phyloP scores from a whole-genome alignment of 169 alveolate species.

The Cryptosporidium bovis region DNA sequence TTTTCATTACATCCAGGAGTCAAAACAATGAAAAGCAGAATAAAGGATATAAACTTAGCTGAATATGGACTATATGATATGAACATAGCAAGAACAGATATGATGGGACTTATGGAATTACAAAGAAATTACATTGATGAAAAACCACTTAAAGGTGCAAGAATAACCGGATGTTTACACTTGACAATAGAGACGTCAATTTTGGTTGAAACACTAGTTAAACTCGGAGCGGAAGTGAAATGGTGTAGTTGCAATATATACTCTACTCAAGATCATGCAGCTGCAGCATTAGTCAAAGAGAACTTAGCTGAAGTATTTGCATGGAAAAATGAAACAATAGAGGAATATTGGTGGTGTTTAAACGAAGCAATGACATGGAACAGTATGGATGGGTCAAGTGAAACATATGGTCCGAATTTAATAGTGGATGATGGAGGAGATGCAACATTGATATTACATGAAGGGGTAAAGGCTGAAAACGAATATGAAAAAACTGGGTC shows the following conservation, averaged over 20 bases:
- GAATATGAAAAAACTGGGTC: constrained; percentile 78
- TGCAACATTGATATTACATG: constrained; percentile 93
- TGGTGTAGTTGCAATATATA: constrained; percentile 98
- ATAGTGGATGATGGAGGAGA: constrained; percentile 99
- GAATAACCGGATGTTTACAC: constrained; percentile 96
- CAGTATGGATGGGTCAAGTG: constrained; percentile 77
- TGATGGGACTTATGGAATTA: constrained; percentile 96
- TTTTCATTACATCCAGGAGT: not conserved
- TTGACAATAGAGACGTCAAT: constrained; percentile 95
- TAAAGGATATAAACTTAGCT: constrained; percentile 90
- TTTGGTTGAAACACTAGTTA: constrained; percentile 90
- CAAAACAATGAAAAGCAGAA: constrained; percentile 77
- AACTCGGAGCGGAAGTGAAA: constrained; percentile 95
- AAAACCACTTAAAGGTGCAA: constrained; percentile 93
- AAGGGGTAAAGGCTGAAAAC: constrained; percentile 89
- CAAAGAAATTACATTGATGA: constrained; percentile 89
- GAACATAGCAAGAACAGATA: constrained; percentile 93
- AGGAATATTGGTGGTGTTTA: constrained; percentile 98
- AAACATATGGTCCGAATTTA: constrained; percentile 91
- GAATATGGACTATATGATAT: constrained; percentile 95
- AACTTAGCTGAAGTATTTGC: constrained; percentile 95
- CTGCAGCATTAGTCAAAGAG: constrained; percentile 92
- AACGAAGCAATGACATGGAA: constrained; percentile 92
- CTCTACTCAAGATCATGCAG: constrained; percentile 98
- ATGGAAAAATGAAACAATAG: constrained; percentile 94